These are phyloP conservation scores for Exserohilum rostratum DNA, from an alignment of 2,329 filamentous ascomycete genomes.

Conservation along the genomic window DNA sequence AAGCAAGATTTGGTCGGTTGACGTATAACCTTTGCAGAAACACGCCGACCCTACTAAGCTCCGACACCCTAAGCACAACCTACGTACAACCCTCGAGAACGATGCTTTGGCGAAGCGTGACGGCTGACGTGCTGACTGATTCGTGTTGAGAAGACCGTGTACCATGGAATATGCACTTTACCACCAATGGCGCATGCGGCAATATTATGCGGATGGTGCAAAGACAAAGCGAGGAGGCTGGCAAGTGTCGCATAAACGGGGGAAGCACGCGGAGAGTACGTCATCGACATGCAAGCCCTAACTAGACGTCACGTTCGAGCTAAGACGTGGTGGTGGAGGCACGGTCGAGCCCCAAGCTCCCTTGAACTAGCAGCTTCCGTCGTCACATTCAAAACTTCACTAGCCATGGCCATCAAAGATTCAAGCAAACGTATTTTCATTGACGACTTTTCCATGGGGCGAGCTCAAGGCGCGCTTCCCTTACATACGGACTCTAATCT, in stretches of 20 bases:
- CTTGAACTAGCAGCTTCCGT: neutral
- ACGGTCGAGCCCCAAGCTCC: neutral
- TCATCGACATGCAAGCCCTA: neutral
- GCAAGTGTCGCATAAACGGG: neutral
- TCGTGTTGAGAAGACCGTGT: neutral
- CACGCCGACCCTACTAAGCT: neutral
- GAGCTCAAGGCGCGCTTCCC: constrained; percentile 1
- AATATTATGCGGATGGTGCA: neutral
- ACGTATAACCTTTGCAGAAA: neutral
- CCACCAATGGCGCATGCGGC: neutral
- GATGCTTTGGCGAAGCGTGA: neutral
- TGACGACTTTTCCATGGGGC: constrained; percentile 2
- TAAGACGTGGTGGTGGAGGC: neutral
- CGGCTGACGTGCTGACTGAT: neutral
- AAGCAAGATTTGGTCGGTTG: neutral
- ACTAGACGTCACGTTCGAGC: neutral
- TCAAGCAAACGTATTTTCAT: constrained; percentile 5
- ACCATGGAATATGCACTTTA: neutral
- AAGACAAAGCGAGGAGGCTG: neutral
- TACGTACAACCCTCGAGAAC: neutral
- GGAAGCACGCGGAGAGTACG: neutral
- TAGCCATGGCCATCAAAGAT: neutral
- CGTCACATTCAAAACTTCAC: neutral
- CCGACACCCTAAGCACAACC: neutral
- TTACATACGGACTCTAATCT: constrained; percentile 4